These are phyloP conservation scores for Calophaca sinica DNA, from an alignment of 306 rosid species.

Conservation along the genomic window DNA sequence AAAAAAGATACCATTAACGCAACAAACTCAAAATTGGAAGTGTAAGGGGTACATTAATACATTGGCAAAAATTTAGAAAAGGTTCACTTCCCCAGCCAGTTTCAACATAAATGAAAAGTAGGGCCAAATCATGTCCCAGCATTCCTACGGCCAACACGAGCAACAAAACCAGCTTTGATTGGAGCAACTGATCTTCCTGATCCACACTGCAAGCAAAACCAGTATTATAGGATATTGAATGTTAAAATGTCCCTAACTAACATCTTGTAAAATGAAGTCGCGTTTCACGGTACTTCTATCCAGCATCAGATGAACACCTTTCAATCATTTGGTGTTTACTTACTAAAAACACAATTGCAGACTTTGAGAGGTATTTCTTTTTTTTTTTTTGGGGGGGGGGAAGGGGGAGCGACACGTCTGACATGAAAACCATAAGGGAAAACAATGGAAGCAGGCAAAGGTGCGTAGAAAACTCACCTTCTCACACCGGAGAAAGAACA, in stretches of 20 bases:
- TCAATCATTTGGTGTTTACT: neutral
- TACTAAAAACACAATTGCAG: too few relatives aligned
- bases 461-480: constrained; percentile 61
- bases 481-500: constrained; percentile 96
- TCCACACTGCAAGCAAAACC: constrained; percentile 73
- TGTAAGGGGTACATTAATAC: neutral
- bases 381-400: too few relatives aligned
- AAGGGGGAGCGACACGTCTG: too few relatives aligned
- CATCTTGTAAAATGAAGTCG: neutral
- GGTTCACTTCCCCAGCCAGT: constrained; percentile 20
- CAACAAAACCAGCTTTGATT: constrained; percentile 95
- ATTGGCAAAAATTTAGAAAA: neutral
- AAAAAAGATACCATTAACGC: neutral
- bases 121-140: constrained; percentile 64
- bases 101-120: constrained; percentile 11
- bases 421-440: neutral
- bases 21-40: constrained; percentile 18
- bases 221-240: neutral
- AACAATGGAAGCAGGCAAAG: neutral
- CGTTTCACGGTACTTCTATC: neutral
- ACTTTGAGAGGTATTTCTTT: neutral
- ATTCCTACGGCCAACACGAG: constrained; percentile 94
- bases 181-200: constrained; percentile 96
- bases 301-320: neutral
- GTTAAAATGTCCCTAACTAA: neutral